Conservation (phyloP, 2,329 filamentous ascomycete species). For the Penicillium griseofulvum region DNA sequence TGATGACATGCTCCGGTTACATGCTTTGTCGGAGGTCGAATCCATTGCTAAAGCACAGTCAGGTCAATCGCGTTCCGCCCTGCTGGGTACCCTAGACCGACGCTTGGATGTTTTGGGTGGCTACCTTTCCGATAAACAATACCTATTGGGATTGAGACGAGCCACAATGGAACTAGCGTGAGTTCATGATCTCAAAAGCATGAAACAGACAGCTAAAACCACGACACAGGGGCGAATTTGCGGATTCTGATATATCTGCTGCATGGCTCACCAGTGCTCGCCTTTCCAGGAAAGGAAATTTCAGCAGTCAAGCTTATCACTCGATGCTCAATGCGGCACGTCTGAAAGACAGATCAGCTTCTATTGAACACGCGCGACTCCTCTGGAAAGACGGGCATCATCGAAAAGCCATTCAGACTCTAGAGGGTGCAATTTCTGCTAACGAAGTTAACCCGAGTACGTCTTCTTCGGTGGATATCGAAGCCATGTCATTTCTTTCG, state of each 20-base stretch:
- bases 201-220: conserved; percentile 24
- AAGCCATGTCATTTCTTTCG: conserved; percentile 37
- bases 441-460: conserved; percentile 66
- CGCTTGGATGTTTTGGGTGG: conserved; percentile 88
- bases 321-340: conserved; percentile 85
- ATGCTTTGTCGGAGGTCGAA: conserved; percentile 84
- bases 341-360: conserved; percentile 80
- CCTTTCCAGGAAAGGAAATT: conserved; percentile 80
- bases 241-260: conserved; percentile 71
- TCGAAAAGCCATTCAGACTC: conserved; percentile 87
- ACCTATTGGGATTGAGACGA: conserved; percentile 78
- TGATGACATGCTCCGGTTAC: conserved; percentile 78
- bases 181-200: background rate
- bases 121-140: conserved; percentile 90
- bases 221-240: conserved; percentile 52
- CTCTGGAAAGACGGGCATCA: conserved; percentile 92
- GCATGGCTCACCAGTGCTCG: conserved; percentile 83
- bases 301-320: conserved; percentile 85
- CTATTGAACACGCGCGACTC: conserved; percentile 89
- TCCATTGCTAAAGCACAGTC: conserved; percentile 59
- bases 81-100: conserved; percentile 61
- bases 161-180: conserved; percentile 77
- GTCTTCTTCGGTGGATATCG: conserved; percentile 34
- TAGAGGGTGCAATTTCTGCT: conserved; percentile 79
- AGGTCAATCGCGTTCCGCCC: conserved; percentile 25